phyloP scores from a whole-genome alignment of 208 protist genomes.

The Dictyostelium gargantuum region DNA sequence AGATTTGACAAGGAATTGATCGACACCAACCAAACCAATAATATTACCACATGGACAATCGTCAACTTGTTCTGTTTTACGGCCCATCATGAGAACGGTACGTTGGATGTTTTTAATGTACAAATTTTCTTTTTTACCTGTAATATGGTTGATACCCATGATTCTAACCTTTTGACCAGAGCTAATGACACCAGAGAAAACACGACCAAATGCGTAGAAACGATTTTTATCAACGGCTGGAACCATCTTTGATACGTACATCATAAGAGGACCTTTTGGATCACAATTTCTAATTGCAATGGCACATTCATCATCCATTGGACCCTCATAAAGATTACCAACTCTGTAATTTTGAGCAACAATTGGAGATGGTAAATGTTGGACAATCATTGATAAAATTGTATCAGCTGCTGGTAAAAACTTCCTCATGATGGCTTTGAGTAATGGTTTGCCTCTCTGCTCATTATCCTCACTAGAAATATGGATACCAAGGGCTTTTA shows the following conservation, averaged over 20 bases:
- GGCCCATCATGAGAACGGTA: slow-evolving; percentile 97
- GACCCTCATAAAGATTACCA: slow-evolving; percentile 97
- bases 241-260: slow-evolving; percentile 99
- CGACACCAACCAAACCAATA: slow-evolving; percentile 97
- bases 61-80: slow-evolving; percentile 94
- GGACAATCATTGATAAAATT: slow-evolving; percentile 98
- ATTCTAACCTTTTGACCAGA: slow-evolving; percentile 97
- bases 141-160: slow-evolving; percentile 89
- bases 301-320: slow-evolving; percentile 90
- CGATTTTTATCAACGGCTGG: slow-evolving; percentile 96
- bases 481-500: slow-evolving; percentile 91
- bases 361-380: slow-evolving; percentile 98
- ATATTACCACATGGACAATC: slow-evolving; percentile 98
- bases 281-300: slow-evolving; percentile 91
- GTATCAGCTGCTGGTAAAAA: slow-evolving; percentile 96
- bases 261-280: slow-evolving; percentile 95
- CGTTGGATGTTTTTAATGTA: slow-evolving; percentile 92
- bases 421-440: slow-evolving; percentile 98
- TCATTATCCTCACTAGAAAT: slow-evolving; percentile 92
- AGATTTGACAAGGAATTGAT: slow-evolving; percentile 98
- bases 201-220: slow-evolving; percentile 98
- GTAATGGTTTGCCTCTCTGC: slow-evolving; percentile 90
- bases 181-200: slow-evolving; percentile 93
- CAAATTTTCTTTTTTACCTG: slow-evolving; percentile 92
- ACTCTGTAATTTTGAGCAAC: slow-evolving; percentile 95